These are phyloP conservation scores for Hypoxylon lienhwacheense DNA, from an alignment of 495 filamentous ascomycete genomes.

Conservation along the genomic window DNA sequence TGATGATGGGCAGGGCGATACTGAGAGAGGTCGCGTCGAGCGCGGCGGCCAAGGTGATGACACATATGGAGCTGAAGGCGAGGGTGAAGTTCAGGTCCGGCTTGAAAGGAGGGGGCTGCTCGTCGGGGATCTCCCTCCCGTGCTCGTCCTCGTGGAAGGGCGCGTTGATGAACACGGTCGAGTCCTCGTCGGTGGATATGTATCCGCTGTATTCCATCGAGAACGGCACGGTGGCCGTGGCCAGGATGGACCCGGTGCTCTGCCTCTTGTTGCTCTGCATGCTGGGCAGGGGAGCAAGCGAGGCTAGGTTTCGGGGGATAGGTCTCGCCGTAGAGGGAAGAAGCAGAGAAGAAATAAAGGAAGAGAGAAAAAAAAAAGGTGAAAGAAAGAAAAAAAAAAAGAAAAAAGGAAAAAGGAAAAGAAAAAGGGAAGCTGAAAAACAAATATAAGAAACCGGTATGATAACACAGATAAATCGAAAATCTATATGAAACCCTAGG, in stretches of 20 bases:
- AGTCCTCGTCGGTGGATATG: conserved; percentile 6
- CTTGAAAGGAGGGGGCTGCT: neutral
- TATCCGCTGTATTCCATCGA: conserved; percentile 9
- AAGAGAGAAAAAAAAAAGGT: too few species aligned
- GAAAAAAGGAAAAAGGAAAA: too few species aligned
- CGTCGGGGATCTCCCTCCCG: neutral
- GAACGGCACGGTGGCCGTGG: conserved; percentile 2
- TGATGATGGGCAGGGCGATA: conserved; percentile 7
- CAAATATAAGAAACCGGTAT: neutral
- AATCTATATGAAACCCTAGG: too few species aligned
- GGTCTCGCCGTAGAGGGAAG: neutral
- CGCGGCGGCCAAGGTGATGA: conserved; percentile 1
- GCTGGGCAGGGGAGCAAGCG: neutral
- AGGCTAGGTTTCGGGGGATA: neutral
- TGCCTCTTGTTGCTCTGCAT: neutral
- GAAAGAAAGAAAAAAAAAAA: too few species aligned
- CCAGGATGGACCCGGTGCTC: neutral
- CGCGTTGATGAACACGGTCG: neutral
- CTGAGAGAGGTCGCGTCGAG: conserved; percentile 5
- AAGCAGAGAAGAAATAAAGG: too few species aligned
- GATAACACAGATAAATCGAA: neutral
- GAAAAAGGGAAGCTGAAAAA: too few species aligned
- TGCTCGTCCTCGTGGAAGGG: neutral
- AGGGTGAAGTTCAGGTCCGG: neutral
- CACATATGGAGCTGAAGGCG: conserved; percentile 3